These are phyloP conservation scores for Lizanozyma gosingica DNA, from an alignment of 1,139 yeast genomes.

Conservation along the genomic window DNA sequence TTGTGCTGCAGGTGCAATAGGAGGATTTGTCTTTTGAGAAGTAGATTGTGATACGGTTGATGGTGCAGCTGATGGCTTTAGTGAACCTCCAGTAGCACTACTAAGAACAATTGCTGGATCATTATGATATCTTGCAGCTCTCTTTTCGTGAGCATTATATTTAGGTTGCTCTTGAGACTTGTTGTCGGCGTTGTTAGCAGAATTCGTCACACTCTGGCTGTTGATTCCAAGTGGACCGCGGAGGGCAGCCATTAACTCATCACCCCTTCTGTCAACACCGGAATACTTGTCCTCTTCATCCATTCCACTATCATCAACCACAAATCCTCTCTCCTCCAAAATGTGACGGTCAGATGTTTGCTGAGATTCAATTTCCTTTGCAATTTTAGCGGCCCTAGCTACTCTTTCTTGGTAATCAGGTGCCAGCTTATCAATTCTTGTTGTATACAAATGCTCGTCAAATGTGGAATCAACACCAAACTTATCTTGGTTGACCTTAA, in stretches of 20 bases:
- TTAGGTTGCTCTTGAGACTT: slow-evolving; percentile 11
- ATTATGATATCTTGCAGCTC: slow-evolving; percentile 53
- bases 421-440: slow-evolving; percentile 63
- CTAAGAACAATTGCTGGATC: slow-evolving; percentile 75
- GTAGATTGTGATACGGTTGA: slow-evolving; percentile 1
- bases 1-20: slow-evolving; percentile 2
- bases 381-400: slow-evolving; percentile 67
- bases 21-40: slow-evolving; percentile 4
- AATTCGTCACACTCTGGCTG: slow-evolving; percentile 3
- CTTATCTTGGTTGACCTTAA: slow-evolving; percentile 77
- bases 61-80: slow-evolving; percentile 1
- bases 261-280: slow-evolving; percentile 68
- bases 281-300: slow-evolving; percentile 97
- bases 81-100: slow-evolving; percentile 20
- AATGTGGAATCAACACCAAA: slow-evolving; percentile 84
- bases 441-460: slow-evolving; percentile 87
- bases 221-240: slow-evolving; percentile 16
- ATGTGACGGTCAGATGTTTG: slow-evolving; percentile 64
- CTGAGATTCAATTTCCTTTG: slow-evolving; percentile 72
- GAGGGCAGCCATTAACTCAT: slow-evolving; percentile 57
- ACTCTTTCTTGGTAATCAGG: slow-evolving; percentile 65
- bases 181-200: neutral
- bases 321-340: slow-evolving; percentile 83
- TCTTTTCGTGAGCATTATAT: slow-evolving; percentile 58
- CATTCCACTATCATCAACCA: slow-evolving; percentile 71